phyloP scores from a whole-genome alignment of 495 filamentous ascomycete species.

The Aspergillus conjunctus region DNA sequence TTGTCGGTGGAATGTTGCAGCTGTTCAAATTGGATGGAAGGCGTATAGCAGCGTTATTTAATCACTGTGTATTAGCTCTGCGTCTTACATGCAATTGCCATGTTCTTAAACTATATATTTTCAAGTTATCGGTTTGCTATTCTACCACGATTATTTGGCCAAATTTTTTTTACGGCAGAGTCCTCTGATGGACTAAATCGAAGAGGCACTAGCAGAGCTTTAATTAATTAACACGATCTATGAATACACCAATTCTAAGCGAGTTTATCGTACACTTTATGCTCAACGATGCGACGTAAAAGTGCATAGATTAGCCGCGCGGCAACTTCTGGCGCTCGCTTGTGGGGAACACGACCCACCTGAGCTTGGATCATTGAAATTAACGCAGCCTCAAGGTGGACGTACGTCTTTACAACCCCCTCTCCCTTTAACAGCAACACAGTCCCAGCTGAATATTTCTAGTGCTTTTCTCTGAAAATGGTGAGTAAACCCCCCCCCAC shows the following conservation, averaged over 20 bases:
- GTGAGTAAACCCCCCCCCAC: constrained; percentile 22
- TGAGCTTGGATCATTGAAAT: constrained; percentile 24
- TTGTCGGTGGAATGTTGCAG: constrained; percentile 1
- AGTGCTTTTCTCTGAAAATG: constrained; percentile 34
- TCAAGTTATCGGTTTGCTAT: too few species aligned
- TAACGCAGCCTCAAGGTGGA: neutral
- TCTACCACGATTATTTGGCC: too few species aligned
- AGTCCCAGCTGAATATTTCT: constrained; percentile 16
- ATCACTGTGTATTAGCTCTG: neutral
- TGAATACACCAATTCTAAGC: too few species aligned
- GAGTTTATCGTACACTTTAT: too few species aligned
- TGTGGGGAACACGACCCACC: constrained; percentile 26
- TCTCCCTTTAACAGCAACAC: constrained; percentile 24
- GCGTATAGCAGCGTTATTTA: constrained; percentile 17
- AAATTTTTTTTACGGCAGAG: too few species aligned
- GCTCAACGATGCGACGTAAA: too few species aligned
- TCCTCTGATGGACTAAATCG: too few species aligned
- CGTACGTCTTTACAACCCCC: constrained; percentile 14
- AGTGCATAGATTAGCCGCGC: constrained; percentile 24
- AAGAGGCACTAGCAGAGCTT: too few species aligned
- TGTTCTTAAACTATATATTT: too few species aligned
- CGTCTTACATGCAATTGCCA: neutral
- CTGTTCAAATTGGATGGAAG: constrained; percentile 9
- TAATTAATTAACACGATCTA: too few species aligned
- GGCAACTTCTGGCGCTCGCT: constrained; percentile 27